A percentile compares a stretch with the other conserved stretches of the same genome.
Conservation (phyloP, 2,329 filamentous ascomycete species). For the Alternaria sp. region DNA sequence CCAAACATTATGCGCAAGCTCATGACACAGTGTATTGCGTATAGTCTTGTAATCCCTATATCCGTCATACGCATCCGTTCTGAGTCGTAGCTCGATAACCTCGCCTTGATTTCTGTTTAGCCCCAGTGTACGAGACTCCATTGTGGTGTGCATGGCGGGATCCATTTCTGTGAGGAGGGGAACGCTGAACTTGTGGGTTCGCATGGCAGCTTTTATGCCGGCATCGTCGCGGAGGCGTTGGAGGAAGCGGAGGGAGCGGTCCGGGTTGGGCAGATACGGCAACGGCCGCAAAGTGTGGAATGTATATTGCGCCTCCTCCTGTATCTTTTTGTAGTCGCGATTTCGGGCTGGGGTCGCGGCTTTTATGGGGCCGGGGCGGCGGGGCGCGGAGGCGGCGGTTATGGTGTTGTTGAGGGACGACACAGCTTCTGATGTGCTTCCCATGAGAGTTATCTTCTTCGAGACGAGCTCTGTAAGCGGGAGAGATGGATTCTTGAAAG, state of each 20-base stretch:
- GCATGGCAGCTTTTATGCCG: conserved; percentile 86
- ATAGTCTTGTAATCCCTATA: conserved; percentile 94
- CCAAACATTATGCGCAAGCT: conserved; percentile 91
- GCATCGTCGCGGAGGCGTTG: conserved; percentile 81
- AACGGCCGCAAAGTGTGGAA: conserved; percentile 83
- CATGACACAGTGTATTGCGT: conserved; percentile 90
- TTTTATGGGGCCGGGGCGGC: conserved; percentile 53
- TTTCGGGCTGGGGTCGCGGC: conserved; percentile 51
- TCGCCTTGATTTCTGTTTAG: conserved; percentile 88
- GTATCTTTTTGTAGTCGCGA: conserved; percentile 57
- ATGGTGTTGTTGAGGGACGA: conserved; percentile 59
- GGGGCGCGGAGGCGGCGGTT: conserved; percentile 51
- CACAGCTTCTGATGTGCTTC: conserved; percentile 69
- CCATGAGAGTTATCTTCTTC: conserved; percentile 73
- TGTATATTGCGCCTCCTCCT: conserved; percentile 75
- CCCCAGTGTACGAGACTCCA: conserved; percentile 83
- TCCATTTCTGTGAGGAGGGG: conserved; percentile 95
- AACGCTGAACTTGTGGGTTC: conserved; percentile 83
- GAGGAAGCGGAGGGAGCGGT: conserved; percentile 75
- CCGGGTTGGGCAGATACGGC: conserved; percentile 77
- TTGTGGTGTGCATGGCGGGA: conserved; percentile 81
- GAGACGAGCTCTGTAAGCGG: conserved; percentile 59
- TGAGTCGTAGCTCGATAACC: conserved; percentile 86
- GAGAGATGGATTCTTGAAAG: conserved; percentile 67
- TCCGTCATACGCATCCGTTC: conserved; percentile 95